Evolutionary conservation across 176 grass and related monocot species (phyloP), one percentile per base, ranked within the genome.

Genomic region (Alloteropsis semialata): DNA sequence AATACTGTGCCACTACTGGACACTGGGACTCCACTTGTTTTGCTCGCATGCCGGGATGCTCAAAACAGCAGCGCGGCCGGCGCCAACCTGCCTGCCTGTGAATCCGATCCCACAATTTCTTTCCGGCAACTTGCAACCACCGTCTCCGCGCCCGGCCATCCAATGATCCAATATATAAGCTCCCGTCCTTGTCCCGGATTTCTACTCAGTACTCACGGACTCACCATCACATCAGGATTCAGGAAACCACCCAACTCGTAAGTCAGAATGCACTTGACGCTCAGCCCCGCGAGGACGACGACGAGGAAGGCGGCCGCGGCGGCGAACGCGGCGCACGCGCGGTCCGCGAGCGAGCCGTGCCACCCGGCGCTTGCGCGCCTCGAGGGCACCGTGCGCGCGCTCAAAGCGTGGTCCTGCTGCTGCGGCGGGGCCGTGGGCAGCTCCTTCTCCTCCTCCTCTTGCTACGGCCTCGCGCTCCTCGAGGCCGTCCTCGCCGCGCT

Each of bases 61-160:
- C 34, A 66, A 89, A 89, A 77, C 83, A 89, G 83, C 82, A 77
- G 88, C 88, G 55, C 87, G 77, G n/a, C 85, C 48, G 64, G 69
- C 37, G 53, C 64, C 72, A 42, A 19, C 15, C 56, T 49, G 39
- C 45, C 62, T 44, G 44, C 55, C 75, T 15, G 10, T 66, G 29
- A 39, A 38, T 13, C 44, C 43, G 32, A 33, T 15, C 27, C 36
- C 19, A 49, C 6, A 43, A 73, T 84, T 79, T 58, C 48, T 84
- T 75, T 51, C 14, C 14, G 8, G 19, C 58, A 64, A 49, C 44
- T 73, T 65, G 74, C n/a, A 66, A 38, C 86, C 86, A 46, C 81
- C 46, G 27, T 37, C 65, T 25, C 15, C 25, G 19, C 29, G 39
- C 3, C 32, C 17, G 8, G 6, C 9, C 45, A 12, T 4, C 43